Base-by-base conservation (phyloP, 768 basidiomycete genomes). In the Agrocybe praecox region DNA sequence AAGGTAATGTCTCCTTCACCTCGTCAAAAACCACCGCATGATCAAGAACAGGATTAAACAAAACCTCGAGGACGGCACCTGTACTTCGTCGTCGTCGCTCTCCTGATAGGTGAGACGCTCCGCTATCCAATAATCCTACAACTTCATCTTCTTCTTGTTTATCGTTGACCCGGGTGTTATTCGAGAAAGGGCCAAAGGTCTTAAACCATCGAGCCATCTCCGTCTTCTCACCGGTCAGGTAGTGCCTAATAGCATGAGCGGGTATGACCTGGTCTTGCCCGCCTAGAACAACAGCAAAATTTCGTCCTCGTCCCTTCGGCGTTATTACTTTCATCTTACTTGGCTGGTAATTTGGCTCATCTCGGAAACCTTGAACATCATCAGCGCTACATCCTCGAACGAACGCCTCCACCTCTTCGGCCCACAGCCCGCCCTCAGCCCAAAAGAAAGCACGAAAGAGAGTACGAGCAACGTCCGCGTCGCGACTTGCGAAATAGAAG, bases 401-500 rank as follows among this genome's bases (percentile, higher is more conserved):
- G 52, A 71, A 73, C 5, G 53, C 56, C 23, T 50, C 60, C 2
- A 89, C 59, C 52, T 88, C 87, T 52, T 84, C 85, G 60, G 73
- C 78, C 80, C 84, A 89, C 23, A 88, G 58, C 14, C 83, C 72
- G 33, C 80, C 84, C 65, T 89, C 83, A 26, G 75, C 65, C 88
- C 88, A 89, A 63, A 87, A 88, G 64, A 89, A 88, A 52, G 84
- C 77, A 2, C 88, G 74, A 14, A 76, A 73, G 15, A 89, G 75
- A 40, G 83, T 77, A 2, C 83, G 76, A 48, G 86, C 79, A 46
- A 87, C 77, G 62, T 88, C 87, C 10, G 84, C 72, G 59, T 89
- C 88, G 11, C 81, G 79, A 53, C 80, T 82, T 19, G 86, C 77
- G 61, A 89, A 88, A 62, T 84, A 89, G 83, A 85, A 88, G 49